These are phyloP conservation scores for Penicillium desertorum DNA, from an alignment of 495 filamentous ascomycete species.

Conservation along the genomic window DNA sequence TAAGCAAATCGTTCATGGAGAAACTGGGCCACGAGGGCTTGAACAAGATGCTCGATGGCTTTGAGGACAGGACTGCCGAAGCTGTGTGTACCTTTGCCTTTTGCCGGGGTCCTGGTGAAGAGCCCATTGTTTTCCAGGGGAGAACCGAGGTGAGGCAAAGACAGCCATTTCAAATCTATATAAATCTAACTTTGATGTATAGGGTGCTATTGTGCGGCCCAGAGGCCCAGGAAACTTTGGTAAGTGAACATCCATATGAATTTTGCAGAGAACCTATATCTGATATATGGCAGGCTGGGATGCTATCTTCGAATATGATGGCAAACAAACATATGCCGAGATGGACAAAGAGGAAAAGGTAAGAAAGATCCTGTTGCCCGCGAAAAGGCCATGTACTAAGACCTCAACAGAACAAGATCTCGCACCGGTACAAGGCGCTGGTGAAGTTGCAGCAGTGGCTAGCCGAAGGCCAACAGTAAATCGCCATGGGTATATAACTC, in stretches of 20 bases:
- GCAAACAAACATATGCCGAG: constrained; percentile 86
- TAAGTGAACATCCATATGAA: constrained; percentile 41
- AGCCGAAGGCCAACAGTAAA: constrained; percentile 45
- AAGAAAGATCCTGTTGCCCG: constrained; percentile 5
- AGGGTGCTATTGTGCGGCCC: constrained; percentile 48
- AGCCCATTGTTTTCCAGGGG: constrained; percentile 90
- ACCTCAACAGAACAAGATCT: constrained; percentile 68
- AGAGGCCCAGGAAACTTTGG: constrained; percentile 79
- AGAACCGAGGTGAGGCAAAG: constrained; percentile 54
- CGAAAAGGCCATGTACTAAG: constrained; percentile 5
- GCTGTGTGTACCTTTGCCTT: constrained; percentile 97
- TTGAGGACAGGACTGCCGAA: constrained; percentile 84
- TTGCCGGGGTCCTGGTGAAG: constrained; percentile 77
- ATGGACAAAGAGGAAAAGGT: constrained; percentile 87
- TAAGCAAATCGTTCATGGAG: constrained; percentile 89
- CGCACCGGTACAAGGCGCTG: constrained; percentile 83
- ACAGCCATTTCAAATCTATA: not conserved
- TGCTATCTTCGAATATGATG: constrained; percentile 91
- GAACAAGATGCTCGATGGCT: constrained; percentile 87
- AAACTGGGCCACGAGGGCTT: constrained; percentile 77
- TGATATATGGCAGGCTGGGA: constrained; percentile 71
- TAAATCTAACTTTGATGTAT: constrained; percentile 8
- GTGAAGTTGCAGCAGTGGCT: constrained; percentile 85
- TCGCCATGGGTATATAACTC: constrained; percentile 19
- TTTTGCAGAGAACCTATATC: not conserved